Evolutionary conservation across 768 basidiomycete genomes (phyloP), one percentile per base, ranked within the genome.

Genomic region (Agaricus blazei): DNA sequence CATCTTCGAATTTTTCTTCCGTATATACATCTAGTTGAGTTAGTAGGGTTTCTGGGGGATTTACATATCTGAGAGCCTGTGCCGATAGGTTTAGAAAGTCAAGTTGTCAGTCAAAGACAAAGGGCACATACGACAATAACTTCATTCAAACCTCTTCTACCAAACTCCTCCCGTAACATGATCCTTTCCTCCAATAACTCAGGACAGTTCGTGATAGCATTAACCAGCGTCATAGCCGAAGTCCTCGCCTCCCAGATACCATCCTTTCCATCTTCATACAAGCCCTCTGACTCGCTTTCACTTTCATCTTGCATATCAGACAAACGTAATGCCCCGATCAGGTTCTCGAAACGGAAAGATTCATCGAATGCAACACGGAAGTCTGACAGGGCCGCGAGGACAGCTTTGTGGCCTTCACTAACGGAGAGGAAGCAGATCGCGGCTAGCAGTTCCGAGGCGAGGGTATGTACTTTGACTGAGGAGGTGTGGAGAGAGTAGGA

Each of bases 1-100:
- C 88, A 65, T 97, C 93, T 62, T 95, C 93, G 44, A 86, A 89
- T 61, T 91, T 90, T 67, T 95, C 93, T 59, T 96, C 93, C 0
- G 82, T 79, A 62, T 93, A 96, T 27, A 91, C 77, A 58, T 87
- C 81, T 5, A 94, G 70, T 62, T 95, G 93, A 0, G 77, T 87
- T n/a, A 88, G 65, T n/a, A 96, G 70, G 1, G 66, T 60, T 52
- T 75, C 91, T 6, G 91, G 88, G 1, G 91, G 90, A 62, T 81
- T 79, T 38, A 84, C 73, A 61, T 91, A 91, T 58, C 85, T 79
- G 6, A 95, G 73, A 3, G 83, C 81, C 93, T 94, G 14, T 9
- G 29, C 23, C 26, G n/a, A 41, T 11, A 26, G 40, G 47, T 41
- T 37, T 14, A 28, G 37, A 8, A 19, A n/a, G 11, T 23, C 8